These are phyloP conservation scores for Eucalyptus guilfoylei DNA, from an alignment of 345 rosid genomes.

Conservation along the genomic window DNA sequence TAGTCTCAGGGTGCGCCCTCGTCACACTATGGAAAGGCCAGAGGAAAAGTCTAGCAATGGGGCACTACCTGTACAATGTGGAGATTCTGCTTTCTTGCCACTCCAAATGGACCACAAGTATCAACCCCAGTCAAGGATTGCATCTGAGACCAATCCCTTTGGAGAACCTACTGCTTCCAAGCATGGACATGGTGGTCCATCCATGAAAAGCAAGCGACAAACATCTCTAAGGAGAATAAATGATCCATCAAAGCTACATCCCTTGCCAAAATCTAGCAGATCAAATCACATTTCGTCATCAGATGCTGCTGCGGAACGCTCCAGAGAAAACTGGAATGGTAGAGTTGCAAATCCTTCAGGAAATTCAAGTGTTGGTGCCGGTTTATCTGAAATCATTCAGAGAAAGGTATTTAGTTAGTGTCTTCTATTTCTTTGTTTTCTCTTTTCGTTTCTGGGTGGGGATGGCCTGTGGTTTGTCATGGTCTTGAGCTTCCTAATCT, in stretches of 20 bases:
- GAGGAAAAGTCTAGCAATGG: constrained; percentile 50
- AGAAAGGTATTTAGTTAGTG: constrained; percentile 43
- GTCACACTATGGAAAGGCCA: constrained; percentile 56
- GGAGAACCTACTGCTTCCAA: constrained; percentile 32
- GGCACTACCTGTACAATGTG: constrained; percentile 32
- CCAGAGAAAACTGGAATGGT: constrained; percentile 61
- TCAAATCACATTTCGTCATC: constrained; percentile 28
- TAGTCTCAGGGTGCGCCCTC: constrained; percentile 89
- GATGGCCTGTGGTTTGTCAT: background rate
- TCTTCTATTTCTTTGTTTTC: background rate
- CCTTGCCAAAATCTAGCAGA: constrained; percentile 66
- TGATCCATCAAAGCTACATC: constrained; percentile 51
- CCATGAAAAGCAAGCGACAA: constrained; percentile 49
- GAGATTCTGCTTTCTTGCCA: constrained; percentile 35
- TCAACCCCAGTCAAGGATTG: constrained; percentile 50
- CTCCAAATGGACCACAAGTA: constrained; percentile 50
- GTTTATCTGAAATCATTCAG: constrained; percentile 74
- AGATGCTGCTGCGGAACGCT: constrained; percentile 45
- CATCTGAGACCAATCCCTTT: constrained; percentile 20
- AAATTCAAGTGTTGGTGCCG: constrained; percentile 25
- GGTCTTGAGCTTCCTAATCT: background rate
- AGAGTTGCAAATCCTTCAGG: constrained; percentile 37
- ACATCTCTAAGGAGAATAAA: constrained; percentile 55
- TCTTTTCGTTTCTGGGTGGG: background rate
- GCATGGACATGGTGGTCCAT: constrained; percentile 62